A percentile compares a stretch with the other conserved stretches of the same genome.
Conservation (phyloP, 768 basidiomycete genomes). For the Xerocomus potaroensis region DNA sequence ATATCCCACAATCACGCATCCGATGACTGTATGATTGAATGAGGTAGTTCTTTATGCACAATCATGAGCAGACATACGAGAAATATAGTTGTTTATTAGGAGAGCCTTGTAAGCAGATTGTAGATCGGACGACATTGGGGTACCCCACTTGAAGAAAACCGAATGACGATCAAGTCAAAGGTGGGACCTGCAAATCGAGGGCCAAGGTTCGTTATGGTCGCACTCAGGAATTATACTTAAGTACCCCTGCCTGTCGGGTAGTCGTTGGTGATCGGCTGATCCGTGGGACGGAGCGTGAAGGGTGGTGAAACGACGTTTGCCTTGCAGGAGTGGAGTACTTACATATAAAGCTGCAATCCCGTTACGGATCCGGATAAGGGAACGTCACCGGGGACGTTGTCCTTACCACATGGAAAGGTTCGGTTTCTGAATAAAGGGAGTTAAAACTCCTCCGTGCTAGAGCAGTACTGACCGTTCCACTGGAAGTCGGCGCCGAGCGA, state of each 20-base stretch:
- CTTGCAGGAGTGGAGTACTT: neutral
- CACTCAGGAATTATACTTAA: neutral
- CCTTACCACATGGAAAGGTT: neutral
- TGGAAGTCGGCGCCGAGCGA: neutral
- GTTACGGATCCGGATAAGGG: no score
- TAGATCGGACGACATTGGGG: constrained; percentile 1
- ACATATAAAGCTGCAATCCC: no score
- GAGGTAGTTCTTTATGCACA: neutral
- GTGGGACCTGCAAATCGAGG: neutral
- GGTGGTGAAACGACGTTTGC: neutral
- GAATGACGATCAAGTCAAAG: neutral
- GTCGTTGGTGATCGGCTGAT: neutral
- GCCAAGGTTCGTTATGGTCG: neutral
- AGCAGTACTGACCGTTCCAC: neutral
- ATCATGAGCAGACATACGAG: neutral
- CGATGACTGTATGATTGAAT: neutral
- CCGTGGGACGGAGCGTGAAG: no score
- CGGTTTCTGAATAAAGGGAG: neutral
- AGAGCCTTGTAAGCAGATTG: neutral
- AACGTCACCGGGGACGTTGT: neutral
- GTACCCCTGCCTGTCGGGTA: neutral
- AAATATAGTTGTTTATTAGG: neutral
- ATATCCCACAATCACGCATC: neutral
- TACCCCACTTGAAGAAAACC: neutral
- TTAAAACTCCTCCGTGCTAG: neutral